Conservation (phyloP, 2,329 filamentous ascomycete species). For the Paecilomyces fulvus region DNA sequence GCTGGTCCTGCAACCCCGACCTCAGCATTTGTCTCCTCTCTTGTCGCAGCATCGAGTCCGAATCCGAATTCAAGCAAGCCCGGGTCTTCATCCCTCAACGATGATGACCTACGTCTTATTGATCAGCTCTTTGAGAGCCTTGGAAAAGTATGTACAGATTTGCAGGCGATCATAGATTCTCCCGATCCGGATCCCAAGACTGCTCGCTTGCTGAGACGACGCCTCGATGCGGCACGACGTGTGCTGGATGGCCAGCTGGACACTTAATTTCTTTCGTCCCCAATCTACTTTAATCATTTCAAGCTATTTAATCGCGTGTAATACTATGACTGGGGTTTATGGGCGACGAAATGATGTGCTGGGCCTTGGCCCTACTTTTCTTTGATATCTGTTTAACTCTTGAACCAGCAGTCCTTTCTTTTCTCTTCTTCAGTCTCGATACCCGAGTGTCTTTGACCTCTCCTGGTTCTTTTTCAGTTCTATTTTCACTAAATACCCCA, state of each 20-base stretch:
- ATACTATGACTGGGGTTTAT: background rate
- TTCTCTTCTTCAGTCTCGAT: background rate
- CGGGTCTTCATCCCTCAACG: slow-evolving; percentile 29
- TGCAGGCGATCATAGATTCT: slow-evolving; percentile 42
- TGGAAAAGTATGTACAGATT: slow-evolving; percentile 40
- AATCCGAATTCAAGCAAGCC: slow-evolving; percentile 12
- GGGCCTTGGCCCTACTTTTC: background rate
- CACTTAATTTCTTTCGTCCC: slow-evolving; percentile 11
- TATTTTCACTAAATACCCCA: background rate
- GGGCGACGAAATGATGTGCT: background rate
- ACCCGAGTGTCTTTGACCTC: background rate
- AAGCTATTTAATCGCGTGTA: slow-evolving; percentile 1
- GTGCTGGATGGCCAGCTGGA: slow-evolving; percentile 63
- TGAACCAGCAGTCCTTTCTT: background rate
- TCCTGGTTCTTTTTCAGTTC: background rate
- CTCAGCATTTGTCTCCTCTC: slow-evolving; percentile 9
- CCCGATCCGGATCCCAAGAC: slow-evolving; percentile 46
- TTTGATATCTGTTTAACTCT: background rate
- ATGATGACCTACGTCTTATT: slow-evolving; percentile 49
- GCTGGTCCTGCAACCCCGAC: slow-evolving; percentile 7
- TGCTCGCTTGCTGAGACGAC: slow-evolving; percentile 57
- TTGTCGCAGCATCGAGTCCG: slow-evolving; percentile 19
- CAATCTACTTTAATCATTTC: slow-evolving; percentile 2
- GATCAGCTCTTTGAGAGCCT: slow-evolving; percentile 46
- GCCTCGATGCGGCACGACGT: slow-evolving; percentile 65